Base-by-base conservation (phyloP, 1,284 basidiomycete genomes). In the Rhodotorula glutinis region DNA sequence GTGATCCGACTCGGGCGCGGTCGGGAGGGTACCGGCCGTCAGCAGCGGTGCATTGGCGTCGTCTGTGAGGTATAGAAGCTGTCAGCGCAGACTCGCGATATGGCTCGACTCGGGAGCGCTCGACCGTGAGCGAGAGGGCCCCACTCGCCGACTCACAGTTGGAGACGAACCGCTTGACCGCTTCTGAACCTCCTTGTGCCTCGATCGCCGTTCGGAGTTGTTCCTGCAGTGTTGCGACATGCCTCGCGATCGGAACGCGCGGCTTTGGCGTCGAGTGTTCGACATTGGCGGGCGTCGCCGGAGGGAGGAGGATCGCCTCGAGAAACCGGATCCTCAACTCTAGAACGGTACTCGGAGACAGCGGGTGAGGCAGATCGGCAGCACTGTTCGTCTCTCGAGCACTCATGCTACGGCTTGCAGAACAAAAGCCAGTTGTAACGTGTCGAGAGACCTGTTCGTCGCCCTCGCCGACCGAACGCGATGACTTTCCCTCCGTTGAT, bases 31-130 rank as follows among this genome's bases (percentile, higher is more conserved):
- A 8, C 38, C 25, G 25, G 52, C 8, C 7, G 58, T 29, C 3
- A 77, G 69, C 7, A 77, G 60, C 0, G 76, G 74, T 5, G 73
- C 65, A 57, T 77, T 77, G 23, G 67, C 58, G 40, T 77, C 75
- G 59, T 77, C 76, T 77, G 53, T 38, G 43, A 14, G 38, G 17
- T n/a, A 9, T 29, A 21, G 11, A 14, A 10, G 11, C 21, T 4
- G 46, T 58, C 43, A 61, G 56, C 58, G n/a, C n/a, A n/a, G n/a
- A n/a, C n/a, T n/a, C n/a, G n/a, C n/a, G n/a, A n/a, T n/a, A n/a
- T n/a, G n/a, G n/a, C n/a, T n/a, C n/a, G n/a, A n/a, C n/a, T n/a
- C n/a, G n/a, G n/a, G n/a, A n/a, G n/a, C n/a, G n/a, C n/a, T n/a
- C n/a, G n/a, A n/a, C n/a, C n/a, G n/a, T n/a, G n/a, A 40, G 3